phyloP scores from a whole-genome alignment of 2,329 filamentous ascomycete species.

The Penicillium fuscoglaucum region DNA sequence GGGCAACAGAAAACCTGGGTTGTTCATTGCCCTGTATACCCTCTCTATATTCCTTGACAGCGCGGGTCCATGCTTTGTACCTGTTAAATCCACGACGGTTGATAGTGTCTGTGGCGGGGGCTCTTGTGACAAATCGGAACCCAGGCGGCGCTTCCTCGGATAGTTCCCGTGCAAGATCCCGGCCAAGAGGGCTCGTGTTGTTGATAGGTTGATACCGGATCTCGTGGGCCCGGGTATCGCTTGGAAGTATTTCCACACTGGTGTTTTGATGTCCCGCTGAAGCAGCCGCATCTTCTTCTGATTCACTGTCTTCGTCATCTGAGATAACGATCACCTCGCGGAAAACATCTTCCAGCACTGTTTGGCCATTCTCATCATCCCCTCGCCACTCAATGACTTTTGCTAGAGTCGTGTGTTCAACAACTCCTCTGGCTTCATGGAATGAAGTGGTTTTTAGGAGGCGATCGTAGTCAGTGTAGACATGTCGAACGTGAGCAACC shows the following conservation, averaged over 20 bases:
- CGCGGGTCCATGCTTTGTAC: slow-evolving; percentile 50
- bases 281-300: slow-evolving; percentile 38
- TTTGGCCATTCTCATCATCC: slow-evolving; percentile 55
- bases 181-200: slow-evolving; percentile 22
- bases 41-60: slow-evolving; percentile 43
- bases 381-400: slow-evolving; percentile 64
- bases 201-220: slow-evolving; percentile 35
- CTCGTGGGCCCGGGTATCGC: slow-evolving; percentile 37
- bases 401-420: slow-evolving; percentile 57
- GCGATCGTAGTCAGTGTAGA: slow-evolving; percentile 63
- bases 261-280: slow-evolving; percentile 34
- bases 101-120: slow-evolving; percentile 36
- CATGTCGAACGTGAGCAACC: slow-evolving; percentile 62
- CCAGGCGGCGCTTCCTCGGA: slow-evolving; percentile 40
- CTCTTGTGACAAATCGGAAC: slow-evolving; percentile 38
- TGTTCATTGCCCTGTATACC: slow-evolving; percentile 23
- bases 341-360: slow-evolving; percentile 61
- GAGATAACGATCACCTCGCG: slow-evolving; percentile 65
- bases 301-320: slow-evolving; percentile 57
- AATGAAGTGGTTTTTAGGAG: slow-evolving; percentile 56
- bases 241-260: slow-evolving; percentile 48
- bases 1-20: slow-evolving; percentile 8
- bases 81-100: slow-evolving; percentile 49
- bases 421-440: slow-evolving; percentile 54
- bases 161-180: slow-evolving; percentile 27